These are phyloP conservation scores for Lactifluus pinguis DNA, from an alignment of 768 basidiomycete genomes.

Conservation along the genomic window DNA sequence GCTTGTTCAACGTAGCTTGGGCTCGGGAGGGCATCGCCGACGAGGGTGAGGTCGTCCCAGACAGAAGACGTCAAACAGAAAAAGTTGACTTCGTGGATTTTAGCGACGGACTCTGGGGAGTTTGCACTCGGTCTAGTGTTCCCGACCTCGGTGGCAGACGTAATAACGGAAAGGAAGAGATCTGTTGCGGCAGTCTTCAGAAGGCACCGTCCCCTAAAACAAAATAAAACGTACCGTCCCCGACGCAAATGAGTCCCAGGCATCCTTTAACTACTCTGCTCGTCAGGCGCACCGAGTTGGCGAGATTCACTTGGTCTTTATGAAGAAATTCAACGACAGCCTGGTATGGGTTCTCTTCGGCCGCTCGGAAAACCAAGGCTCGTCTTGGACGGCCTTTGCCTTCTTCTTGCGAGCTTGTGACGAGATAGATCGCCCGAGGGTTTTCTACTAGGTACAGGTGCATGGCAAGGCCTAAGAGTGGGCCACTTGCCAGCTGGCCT, in stretches of 20 bases:
- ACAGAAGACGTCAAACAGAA: slow-evolving; percentile 74
- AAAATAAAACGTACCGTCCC: slow-evolving; percentile 42
- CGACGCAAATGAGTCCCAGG: slow-evolving; percentile 68
- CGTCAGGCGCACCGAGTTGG: slow-evolving; percentile 56
- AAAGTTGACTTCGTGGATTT: slow-evolving; percentile 85
- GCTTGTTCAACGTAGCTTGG: slow-evolving; percentile 45
- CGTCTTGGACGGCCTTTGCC: slow-evolving; percentile 47
- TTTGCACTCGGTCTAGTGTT: slow-evolving; percentile 53
- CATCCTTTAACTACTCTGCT: slow-evolving; percentile 72
- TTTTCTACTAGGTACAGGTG: slow-evolving; percentile 61
- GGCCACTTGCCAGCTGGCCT: not conserved
- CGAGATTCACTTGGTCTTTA: slow-evolving; percentile 60
- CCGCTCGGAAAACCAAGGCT: slow-evolving; percentile 66
- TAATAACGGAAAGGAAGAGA: slow-evolving; percentile 78
- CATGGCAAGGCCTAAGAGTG: slow-evolving; percentile 34
- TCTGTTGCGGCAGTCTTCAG: slow-evolving; percentile 34
- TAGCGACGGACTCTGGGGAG: slow-evolving; percentile 59
- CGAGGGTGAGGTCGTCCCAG: slow-evolving; percentile 69
- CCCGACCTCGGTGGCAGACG: slow-evolving; percentile 66
- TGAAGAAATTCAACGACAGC: slow-evolving; percentile 83
- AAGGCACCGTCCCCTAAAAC: too few relatives aligned
- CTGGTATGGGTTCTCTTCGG: slow-evolving; percentile 42
- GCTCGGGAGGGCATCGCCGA: slow-evolving; percentile 44
- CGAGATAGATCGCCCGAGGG: slow-evolving; percentile 65
- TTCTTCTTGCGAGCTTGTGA: slow-evolving; percentile 62